A percentile compares a stretch with the other conserved stretches of the same genome.
Evolutionary conservation across 1,284 basidiomycete species (phyloP).

Genomic region (Microstroma glucosiphilum): DNA sequence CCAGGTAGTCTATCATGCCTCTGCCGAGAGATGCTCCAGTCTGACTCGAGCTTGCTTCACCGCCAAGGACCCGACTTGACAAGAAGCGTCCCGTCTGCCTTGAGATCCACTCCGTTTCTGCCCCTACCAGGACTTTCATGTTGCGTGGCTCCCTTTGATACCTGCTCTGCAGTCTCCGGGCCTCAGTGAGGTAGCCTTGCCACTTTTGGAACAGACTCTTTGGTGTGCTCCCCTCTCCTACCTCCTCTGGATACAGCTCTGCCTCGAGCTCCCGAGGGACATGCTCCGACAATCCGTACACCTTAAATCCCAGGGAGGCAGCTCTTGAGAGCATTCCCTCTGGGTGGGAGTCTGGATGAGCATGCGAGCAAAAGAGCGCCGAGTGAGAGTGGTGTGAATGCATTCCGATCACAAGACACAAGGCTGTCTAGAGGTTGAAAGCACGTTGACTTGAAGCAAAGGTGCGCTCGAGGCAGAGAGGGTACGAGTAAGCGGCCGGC

Average conservation of each 20-base stretch:
- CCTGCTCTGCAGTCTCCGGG: conserved; percentile 63
- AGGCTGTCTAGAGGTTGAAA: too few relatives aligned
- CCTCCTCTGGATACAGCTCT: conserved; percentile 92
- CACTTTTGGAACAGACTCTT: conserved; percentile 61
- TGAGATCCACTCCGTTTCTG: conserved; percentile 89
- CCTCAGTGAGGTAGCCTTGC: conserved; percentile 65
- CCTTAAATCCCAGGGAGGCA: conserved; percentile 67
- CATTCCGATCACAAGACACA: neutral
- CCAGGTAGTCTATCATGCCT: conserved; percentile 70
- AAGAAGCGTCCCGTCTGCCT: neutral
- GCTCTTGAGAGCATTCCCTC: conserved; percentile 67
- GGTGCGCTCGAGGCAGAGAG: too few relatives aligned
- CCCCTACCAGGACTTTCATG: conserved; percentile 68
- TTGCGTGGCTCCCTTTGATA: conserved; percentile 1
- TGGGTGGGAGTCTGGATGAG: conserved; percentile 48
- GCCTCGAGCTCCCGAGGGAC: conserved; percentile 72
- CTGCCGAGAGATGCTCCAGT: conserved; percentile 1
- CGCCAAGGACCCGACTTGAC: neutral
- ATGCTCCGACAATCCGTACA: conserved; percentile 90
- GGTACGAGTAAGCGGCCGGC: too few relatives aligned
- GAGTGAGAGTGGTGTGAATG: conserved; percentile 81
- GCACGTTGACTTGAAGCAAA: too few relatives aligned
- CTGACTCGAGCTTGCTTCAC: neutral
- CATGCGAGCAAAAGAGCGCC: conserved; percentile 93
- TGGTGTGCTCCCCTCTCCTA: conserved; percentile 52